Base-by-base conservation (phyloP, 169 alveolate species). In the Eimeria falciformis region DNA sequence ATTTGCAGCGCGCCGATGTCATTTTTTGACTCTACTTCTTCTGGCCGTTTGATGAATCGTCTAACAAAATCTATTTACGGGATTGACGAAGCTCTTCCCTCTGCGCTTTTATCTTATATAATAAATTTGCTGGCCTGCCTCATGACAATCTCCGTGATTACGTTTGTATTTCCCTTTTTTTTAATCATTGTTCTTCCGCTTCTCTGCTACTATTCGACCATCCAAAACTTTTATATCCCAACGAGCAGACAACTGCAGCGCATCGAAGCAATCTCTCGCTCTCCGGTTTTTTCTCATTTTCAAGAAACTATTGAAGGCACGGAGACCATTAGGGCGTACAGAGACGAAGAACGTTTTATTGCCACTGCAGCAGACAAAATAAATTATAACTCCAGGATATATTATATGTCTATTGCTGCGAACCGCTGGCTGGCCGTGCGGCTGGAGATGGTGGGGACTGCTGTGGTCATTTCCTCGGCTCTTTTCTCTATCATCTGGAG, bases 21-120 rank as follows among this genome's bases (percentile, higher is more conserved):
- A 43, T 97, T 96, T 95, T 97, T 96, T 83, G 97, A 97, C 82
- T 69, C 94, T 27, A 96, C 96, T 21, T 97, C 97, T 0, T 69
- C 94, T 43, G 98, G 98, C 12, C 93, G 97, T 1, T 75, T 96
- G 46, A 86, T 96, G 55, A 96, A 96, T 45, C 95, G 98, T 40
- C 96, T 97, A 92, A 84, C 97, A 25, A 88, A 91, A 83, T 98
- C 96, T 75, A 65, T 93, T 0, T 53, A 78, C 62, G 77, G 68
- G 23, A 58, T 94, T 23, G 97, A 96, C 88, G 96, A 47, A 62
- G 21, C 66, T 58, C 79, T 91, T 0, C 87, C 86, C 21, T n/a
- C 78, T 40, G 53, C 81, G 47, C 43, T 56, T 40, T 43, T 46
- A 58, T 55, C 78, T 45, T 91, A 47, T 66, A 0, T 18, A 23